phyloP scores from a whole-genome alignment of 768 basidiomycete genomes.

The Lactarius tabidus region DNA sequence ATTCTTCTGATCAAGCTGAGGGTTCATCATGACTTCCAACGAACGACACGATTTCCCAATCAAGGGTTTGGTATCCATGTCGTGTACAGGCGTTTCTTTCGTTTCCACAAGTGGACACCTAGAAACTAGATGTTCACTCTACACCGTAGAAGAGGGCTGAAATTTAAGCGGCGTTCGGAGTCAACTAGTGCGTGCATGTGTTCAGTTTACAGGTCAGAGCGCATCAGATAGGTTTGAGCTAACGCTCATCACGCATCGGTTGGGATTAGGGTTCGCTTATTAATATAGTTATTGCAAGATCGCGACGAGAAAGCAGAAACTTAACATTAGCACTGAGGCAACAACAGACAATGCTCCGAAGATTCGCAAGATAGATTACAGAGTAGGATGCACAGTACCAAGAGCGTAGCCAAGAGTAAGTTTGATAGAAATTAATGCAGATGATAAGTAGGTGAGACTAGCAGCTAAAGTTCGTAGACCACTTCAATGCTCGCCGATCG shows the following conservation, averaged over 20 bases:
- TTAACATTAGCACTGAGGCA: not conserved
- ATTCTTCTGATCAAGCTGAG: not conserved
- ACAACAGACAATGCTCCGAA: not conserved
- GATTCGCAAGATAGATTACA: not conserved
- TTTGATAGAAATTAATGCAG: not conserved
- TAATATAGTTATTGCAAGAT: not conserved
- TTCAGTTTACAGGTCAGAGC: not conserved
- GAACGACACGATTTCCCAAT: not conserved
- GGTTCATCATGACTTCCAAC: constrained; percentile 1
- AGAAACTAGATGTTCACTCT: not conserved
- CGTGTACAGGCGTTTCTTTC: not conserved
- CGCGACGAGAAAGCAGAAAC: not conserved
- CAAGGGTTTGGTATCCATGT: constrained; percentile 15
- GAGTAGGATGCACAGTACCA: not conserved
- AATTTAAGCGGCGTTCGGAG: not conserved
- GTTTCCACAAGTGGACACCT: not conserved
- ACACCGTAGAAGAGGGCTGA: too few species aligned
- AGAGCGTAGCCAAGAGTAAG: not conserved
- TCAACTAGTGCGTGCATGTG: not conserved
- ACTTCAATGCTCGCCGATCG: constrained; percentile 3
- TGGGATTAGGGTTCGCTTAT: not conserved
- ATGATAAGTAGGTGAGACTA: too few species aligned
- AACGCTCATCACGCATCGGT: not conserved
- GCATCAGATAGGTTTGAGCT: not conserved
- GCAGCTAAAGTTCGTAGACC: not conserved